These are phyloP conservation scores for Sugiyamaella japonica DNA, from an alignment of 1,139 yeast species.

Conservation along the genomic window DNA sequence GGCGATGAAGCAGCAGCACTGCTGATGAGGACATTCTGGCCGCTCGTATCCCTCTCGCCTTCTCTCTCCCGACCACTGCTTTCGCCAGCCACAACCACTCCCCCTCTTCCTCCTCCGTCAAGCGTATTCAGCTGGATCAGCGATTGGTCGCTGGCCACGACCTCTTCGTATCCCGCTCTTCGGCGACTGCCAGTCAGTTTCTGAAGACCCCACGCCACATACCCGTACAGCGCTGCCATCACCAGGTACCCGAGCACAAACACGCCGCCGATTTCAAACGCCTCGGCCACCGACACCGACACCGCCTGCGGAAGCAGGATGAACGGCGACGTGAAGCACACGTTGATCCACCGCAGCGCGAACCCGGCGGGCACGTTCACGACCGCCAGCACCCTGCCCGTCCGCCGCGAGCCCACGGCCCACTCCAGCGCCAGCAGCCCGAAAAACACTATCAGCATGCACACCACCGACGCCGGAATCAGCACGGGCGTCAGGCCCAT, in stretches of 20 bases:
- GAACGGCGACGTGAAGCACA: slow-evolving; percentile 76
- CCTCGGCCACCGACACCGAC: slow-evolving; percentile 64
- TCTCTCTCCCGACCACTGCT: slow-evolving; percentile 1
- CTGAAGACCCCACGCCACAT: slow-evolving; percentile 47
- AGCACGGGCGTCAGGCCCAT: slow-evolving; percentile 53
- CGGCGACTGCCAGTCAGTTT: slow-evolving; percentile 39
- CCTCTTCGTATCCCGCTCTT: slow-evolving; percentile 28
- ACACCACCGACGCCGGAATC: slow-evolving; percentile 75
- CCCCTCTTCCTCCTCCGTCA: no score
- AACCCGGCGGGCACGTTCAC: slow-evolving; percentile 69
- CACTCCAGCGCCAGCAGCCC: slow-evolving; percentile 45
- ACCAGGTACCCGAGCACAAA: slow-evolving; percentile 63
- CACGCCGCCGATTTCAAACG: slow-evolving; percentile 71
- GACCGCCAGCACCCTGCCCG: slow-evolving; percentile 47
- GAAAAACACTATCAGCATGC: slow-evolving; percentile 64
- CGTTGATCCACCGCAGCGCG: slow-evolving; percentile 72
- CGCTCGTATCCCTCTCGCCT: neutral
- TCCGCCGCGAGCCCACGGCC: slow-evolving; percentile 43
- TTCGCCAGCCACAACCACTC: slow-evolving; percentile 17
- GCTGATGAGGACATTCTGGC: no score
- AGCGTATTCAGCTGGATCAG: neutral
- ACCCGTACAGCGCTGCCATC: slow-evolving; percentile 53
- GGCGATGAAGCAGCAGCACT: no score
- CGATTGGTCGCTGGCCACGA: neutral
- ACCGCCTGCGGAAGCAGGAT: slow-evolving; percentile 67